Conservation (phyloP, 1,139 yeast species). For the Debaryomyces fabryi region DNA sequence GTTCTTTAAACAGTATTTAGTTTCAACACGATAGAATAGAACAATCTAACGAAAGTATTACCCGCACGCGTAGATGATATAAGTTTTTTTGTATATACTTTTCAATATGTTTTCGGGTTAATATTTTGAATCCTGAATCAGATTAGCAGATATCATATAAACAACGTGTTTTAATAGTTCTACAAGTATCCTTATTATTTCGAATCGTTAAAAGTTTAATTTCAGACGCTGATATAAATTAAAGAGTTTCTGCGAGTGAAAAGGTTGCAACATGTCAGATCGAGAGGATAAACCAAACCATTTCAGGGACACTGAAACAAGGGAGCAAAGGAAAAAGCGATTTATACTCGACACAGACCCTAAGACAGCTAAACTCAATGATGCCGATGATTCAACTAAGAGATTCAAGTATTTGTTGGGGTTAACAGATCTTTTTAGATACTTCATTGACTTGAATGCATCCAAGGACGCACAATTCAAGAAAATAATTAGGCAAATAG, state of each 20-base stretch:
- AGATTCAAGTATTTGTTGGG: constrained; percentile 83
- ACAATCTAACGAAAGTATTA: neutral
- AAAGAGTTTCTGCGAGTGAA: neutral
- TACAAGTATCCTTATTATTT: neutral
- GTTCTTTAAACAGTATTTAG: constrained; percentile 16
- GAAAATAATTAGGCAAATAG: constrained; percentile 48
- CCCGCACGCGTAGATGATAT: neutral
- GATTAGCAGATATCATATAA: neutral
- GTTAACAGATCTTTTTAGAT: constrained; percentile 81
- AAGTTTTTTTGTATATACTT: constrained; percentile 1
- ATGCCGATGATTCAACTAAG: constrained; percentile 70
- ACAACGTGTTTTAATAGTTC: neutral
- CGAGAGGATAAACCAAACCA: neutral
- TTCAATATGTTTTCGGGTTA: neutral
- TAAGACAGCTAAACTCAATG: constrained; percentile 55
- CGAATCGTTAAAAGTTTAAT: neutral
- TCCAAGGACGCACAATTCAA: constrained; percentile 69
- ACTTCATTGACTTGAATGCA: constrained; percentile 83
- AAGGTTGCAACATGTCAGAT: constrained; percentile 9
- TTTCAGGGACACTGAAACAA: constrained; percentile 24
- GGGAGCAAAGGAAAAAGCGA: constrained; percentile 44
- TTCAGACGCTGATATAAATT: neutral
- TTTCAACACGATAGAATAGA: neutral
- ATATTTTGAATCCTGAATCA: neutral
- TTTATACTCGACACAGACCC: constrained; percentile 56